Evolutionary conservation across 768 basidiomycete genomes (phyloP).

Genomic region (Multifurca ochricompacta): DNA sequence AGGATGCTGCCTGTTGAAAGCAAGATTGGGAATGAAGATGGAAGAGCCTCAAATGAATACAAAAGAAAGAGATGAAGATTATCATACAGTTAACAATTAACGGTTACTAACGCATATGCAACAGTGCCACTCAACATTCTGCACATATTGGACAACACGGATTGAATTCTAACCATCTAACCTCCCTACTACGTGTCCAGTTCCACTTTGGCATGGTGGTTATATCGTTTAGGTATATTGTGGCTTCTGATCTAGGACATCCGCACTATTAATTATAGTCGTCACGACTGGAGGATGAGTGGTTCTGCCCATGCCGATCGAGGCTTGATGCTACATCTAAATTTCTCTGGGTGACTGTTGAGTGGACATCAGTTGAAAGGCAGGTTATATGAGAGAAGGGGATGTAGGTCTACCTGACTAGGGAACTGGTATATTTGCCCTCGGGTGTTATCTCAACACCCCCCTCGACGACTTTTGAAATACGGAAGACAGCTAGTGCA

Average conservation of each 20-base stretch:
- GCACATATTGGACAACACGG: no score
- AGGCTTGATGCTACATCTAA: neutral
- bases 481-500: conserved; percentile 9
- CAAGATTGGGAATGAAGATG: no score
- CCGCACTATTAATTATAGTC: neutral
- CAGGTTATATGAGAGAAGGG: neutral
- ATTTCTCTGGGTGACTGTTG: conserved; percentile 5
- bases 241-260: neutral
- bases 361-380: neutral
- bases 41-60: no score
- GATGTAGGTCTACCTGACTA: neutral
- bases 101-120: no score
- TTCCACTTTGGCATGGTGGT: no score
- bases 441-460: conserved; percentile 6
- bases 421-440: neutral
- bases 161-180: no score
- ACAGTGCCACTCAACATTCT: no score
- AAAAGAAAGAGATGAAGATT: no score
- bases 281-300: neutral
- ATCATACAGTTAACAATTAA: no score
- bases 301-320: neutral
- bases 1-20: no score
- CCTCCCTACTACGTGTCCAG: no score
- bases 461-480: conserved; percentile 5
- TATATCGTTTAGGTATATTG: no score